phyloP scores from a whole-genome alignment of 1,284 basidiomycete species.

The Cystobasidiaceae sp. region DNA sequence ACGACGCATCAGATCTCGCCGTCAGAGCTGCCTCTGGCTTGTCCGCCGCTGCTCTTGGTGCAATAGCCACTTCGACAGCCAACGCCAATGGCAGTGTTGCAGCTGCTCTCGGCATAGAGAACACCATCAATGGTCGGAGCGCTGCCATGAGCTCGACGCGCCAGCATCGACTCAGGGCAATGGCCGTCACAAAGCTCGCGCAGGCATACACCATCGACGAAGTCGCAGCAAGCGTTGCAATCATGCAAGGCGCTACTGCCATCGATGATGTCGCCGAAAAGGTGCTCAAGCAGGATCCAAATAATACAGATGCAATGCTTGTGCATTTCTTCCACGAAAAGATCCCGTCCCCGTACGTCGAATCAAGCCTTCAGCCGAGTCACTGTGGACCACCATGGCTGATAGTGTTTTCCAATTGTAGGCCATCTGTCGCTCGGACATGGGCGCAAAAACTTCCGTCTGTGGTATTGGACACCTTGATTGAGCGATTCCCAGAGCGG shows the following conservation, averaged over 20 bases:
- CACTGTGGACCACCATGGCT: too few species aligned
- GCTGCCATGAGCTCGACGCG: conserved; percentile 69
- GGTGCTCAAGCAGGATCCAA: conserved; percentile 68
- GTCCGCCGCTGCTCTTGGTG: conserved; percentile 62
- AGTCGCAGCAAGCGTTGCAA: conserved; percentile 78
- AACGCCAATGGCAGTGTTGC: conserved; percentile 24
- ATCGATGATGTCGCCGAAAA: conserved; percentile 77
- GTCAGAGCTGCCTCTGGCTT: conserved; percentile 73
- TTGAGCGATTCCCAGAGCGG: conserved; percentile 61
- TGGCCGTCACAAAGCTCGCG: conserved; percentile 74
- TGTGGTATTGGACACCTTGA: conserved; percentile 64
- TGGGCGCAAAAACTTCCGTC: conserved; percentile 72
- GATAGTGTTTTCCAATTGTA: not conserved
- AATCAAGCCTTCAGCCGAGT: too few species aligned
- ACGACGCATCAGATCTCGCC: conserved; percentile 73
- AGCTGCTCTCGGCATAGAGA: conserved; percentile 25
- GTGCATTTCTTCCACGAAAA: conserved; percentile 85
- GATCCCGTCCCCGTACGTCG: conserved; percentile 71
- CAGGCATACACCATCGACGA: conserved; percentile 73
- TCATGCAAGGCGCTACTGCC: conserved; percentile 80
- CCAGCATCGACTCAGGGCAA: conserved; percentile 63
- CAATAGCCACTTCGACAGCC: conserved; percentile 51
- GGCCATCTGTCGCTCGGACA: conserved; percentile 53
- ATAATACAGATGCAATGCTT: conserved; percentile 69
- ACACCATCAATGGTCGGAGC: conserved; percentile 27